Conservation (phyloP, 495 filamentous ascomycete species). For the Lophiostoma macrostomum region DNA sequence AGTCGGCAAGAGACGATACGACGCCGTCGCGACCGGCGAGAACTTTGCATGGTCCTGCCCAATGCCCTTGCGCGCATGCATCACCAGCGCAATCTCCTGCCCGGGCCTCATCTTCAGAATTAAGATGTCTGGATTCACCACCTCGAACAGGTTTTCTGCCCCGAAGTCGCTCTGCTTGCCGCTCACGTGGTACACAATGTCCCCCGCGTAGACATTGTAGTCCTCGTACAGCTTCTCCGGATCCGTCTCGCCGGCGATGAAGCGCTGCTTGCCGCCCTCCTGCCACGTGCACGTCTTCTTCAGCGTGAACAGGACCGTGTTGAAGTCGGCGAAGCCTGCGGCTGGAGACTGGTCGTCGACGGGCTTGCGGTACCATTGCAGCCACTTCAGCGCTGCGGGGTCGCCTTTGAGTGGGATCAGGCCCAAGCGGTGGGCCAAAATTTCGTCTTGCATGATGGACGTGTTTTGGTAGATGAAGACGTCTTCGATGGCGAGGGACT, state of each 20-base stretch:
- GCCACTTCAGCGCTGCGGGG: constrained; percentile 68
- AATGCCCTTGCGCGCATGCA: constrained; percentile 90
- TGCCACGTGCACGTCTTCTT: constrained; percentile 75
- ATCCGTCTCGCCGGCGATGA: constrained; percentile 61
- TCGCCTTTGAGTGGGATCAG: constrained; percentile 83
- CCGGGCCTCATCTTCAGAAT: constrained; percentile 92
- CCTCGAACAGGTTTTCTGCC: constrained; percentile 56
- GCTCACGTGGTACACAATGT: constrained; percentile 70
- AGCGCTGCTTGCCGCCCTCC: constrained; percentile 54
- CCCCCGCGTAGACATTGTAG: constrained; percentile 79
- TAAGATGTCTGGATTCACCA: constrained; percentile 88
- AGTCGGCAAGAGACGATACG: constrained; percentile 82
- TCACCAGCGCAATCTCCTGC: constrained; percentile 75
- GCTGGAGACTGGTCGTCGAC: constrained; percentile 54
- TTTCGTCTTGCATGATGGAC: constrained; percentile 95
- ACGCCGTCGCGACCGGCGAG: constrained; percentile 91
- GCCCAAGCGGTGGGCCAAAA: constrained; percentile 83
- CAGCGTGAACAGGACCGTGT: constrained; percentile 73
- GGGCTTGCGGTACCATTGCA: constrained; percentile 70
- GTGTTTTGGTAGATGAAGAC: constrained; percentile 94
- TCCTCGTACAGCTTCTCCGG: constrained; percentile 79
- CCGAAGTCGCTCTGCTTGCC: constrained; percentile 72
- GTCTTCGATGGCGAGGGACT: constrained; percentile 86
- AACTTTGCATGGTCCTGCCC: constrained; percentile 97
- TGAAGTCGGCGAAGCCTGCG: constrained; percentile 62